phyloP scores from a whole-genome alignment of 768 basidiomycete genomes.

The Candolleomyces eurysporus region DNA sequence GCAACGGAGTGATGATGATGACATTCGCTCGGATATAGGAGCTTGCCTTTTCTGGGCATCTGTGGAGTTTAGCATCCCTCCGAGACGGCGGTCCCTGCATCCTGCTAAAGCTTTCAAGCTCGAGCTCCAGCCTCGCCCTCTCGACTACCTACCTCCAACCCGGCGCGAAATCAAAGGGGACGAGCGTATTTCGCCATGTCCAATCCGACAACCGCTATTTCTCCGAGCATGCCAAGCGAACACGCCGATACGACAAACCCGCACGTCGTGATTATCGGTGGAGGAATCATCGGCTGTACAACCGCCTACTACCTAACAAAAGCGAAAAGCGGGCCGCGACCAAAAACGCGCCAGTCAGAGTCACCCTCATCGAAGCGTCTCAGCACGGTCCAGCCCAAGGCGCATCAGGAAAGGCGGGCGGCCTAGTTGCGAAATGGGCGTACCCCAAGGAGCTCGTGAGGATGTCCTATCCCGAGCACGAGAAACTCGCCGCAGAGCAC shows the following conservation, averaged over 20 bases:
- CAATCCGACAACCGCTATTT: not conserved
- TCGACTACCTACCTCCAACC: not conserved
- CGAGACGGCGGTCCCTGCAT: too few species aligned
- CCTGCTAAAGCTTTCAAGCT: not conserved
- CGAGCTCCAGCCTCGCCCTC: not conserved
- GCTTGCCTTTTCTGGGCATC: too few species aligned
- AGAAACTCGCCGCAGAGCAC: slow-evolving; percentile 66
- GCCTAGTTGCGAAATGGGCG: slow-evolving; percentile 85
- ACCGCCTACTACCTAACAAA: slow-evolving; percentile 72
- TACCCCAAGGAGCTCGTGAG: slow-evolving; percentile 67
- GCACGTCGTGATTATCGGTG: slow-evolving; percentile 76
- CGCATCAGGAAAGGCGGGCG: slow-evolving; percentile 82
- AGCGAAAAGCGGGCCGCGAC: not conserved
- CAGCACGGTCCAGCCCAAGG: slow-evolving; percentile 67
- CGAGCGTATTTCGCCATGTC: too few species aligned
- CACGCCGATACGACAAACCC: not conserved
- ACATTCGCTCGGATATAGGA: too few species aligned
- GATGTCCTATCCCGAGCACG: slow-evolving; percentile 74
- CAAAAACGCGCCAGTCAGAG: slow-evolving; percentile 14
- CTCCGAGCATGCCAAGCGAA: not conserved
- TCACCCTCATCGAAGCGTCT: slow-evolving; percentile 75
- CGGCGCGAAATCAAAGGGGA: too few species aligned
- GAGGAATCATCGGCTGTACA: slow-evolving; percentile 83
- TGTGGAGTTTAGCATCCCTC: too few species aligned
- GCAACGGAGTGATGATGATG: too few species aligned